Conservation (phyloP, 805 yeast species). For the Candida railenensis region DNA sequence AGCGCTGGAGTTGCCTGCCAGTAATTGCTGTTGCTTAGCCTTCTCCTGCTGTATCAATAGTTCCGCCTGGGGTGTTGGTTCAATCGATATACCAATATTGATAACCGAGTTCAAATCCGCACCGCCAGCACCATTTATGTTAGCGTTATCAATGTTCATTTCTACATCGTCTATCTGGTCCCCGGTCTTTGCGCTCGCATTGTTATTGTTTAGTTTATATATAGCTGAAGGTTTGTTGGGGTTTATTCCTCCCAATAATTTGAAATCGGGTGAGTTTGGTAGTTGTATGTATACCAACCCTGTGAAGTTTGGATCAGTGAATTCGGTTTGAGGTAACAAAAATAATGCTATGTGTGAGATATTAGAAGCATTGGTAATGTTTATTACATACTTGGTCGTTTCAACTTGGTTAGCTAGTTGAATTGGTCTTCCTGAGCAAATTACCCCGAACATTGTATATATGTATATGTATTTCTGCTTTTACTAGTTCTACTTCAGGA, state of each 20-base stretch:
- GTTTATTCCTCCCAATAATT: conserved; percentile 62
- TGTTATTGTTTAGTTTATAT: conserved; percentile 60
- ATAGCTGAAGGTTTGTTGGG: conserved; percentile 85
- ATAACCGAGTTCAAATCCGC: conserved; percentile 26
- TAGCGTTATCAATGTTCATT: conserved; percentile 29
- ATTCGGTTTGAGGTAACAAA: conserved; percentile 74
- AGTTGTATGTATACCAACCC: conserved; percentile 90
- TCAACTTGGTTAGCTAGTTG: conserved; percentile 66
- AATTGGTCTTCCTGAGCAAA: conserved; percentile 70
- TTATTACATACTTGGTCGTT: conserved; percentile 61
- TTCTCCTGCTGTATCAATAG: conserved; percentile 49
- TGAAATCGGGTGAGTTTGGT: conserved; percentile 60
- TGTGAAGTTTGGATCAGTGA: conserved; percentile 61
- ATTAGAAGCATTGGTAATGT: conserved; percentile 59
- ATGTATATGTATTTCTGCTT: too few relatives aligned
- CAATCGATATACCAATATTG: conserved; percentile 86
- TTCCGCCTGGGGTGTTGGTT: conserved; percentile 68
- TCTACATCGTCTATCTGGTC: conserved; percentile 35
- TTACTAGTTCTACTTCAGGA: too few relatives aligned
- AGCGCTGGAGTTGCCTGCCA: conserved; percentile 12
- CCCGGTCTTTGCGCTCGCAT: conserved; percentile 20
- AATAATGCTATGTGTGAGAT: conserved; percentile 82
- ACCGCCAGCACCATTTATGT: conserved; percentile 27
- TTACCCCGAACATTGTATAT: conserved; percentile 65
- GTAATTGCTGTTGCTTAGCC: conserved; percentile 13